phyloP scores from a whole-genome alignment of 257 asterid species.

The Gardenia jasminoides region DNA sequence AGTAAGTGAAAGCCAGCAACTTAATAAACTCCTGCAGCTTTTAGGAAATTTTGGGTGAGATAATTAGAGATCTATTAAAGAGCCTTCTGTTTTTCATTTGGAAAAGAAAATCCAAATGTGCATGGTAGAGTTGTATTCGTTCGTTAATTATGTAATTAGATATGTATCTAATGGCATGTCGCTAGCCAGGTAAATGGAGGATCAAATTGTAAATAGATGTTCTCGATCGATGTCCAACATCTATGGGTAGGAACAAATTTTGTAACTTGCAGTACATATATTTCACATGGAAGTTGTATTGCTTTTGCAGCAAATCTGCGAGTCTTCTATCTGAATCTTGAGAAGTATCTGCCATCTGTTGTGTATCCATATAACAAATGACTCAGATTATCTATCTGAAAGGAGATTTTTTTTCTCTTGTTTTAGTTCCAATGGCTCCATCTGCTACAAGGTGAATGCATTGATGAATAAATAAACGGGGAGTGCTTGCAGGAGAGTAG shows the following conservation, averaged over 20 bases:
- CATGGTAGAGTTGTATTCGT: slow-evolving; percentile 2
- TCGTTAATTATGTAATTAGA: neutral
- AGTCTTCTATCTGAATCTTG: neutral
- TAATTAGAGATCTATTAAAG: neutral
- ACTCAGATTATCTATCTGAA: no score
- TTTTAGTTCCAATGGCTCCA: no score
- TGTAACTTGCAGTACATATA: neutral
- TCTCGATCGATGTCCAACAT: neutral
- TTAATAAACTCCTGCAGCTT: neutral
- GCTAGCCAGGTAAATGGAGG: neutral
- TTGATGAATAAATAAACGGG: neutral
- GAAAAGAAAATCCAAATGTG: neutral
- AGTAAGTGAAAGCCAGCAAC: neutral
- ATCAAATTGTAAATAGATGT: neutral
- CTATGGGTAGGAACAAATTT: neutral
- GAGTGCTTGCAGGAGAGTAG: neutral
- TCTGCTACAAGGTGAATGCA: neutral
- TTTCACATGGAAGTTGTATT: no score
- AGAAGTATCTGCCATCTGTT: neutral
- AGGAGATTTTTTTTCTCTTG: no score
- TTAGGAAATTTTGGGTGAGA: neutral
- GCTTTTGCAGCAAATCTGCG: neutral
- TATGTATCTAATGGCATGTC: neutral
- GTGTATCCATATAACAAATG: neutral
- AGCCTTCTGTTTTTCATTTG: slow-evolving; percentile 13